Percentiles rank a stretch among this genome's conserved stretches.
Evolutionary conservation across 768 basidiomycete genomes (phyloP).

Genomic region (Gymnopilus junonius): DNA sequence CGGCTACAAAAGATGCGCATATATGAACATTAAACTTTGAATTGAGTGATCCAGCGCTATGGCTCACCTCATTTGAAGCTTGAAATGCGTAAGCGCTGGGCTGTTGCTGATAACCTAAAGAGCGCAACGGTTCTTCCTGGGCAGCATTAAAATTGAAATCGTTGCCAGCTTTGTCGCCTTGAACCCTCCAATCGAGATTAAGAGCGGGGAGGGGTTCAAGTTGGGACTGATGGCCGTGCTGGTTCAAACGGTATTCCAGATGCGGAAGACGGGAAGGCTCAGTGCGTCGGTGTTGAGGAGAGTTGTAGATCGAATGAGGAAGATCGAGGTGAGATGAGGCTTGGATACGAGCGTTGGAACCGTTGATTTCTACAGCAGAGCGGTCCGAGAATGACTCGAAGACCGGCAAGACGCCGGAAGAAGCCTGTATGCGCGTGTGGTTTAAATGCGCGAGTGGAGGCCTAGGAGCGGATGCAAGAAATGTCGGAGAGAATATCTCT

Average conservation of each 20-base stretch:
- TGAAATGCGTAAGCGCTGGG: constrained; percentile 30
- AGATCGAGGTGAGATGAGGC: constrained; percentile 25
- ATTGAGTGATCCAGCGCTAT: constrained; percentile 18
- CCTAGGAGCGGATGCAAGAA: constrained; percentile 21
- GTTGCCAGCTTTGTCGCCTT: constrained; percentile 35
- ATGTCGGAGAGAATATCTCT: constrained; percentile 23
- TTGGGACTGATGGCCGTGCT: constrained; percentile 33
- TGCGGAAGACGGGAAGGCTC: constrained; percentile 30
- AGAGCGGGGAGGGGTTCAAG: constrained; percentile 33
- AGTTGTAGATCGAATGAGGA: constrained; percentile 34
- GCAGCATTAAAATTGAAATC: constrained; percentile 31
- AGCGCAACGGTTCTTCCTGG: constrained; percentile 32
- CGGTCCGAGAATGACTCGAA: constrained; percentile 61
- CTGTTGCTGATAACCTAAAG: constrained; percentile 34
- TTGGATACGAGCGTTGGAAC: constrained; percentile 25
- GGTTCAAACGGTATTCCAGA: constrained; percentile 45
- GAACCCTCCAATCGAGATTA: constrained; percentile 48
- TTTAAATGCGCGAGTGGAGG: constrained; percentile 28
- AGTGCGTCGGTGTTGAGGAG: constrained; percentile 34
- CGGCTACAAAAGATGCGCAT: constrained; percentile 54
- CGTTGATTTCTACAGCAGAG: constrained; percentile 38
- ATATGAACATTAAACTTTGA: constrained; percentile 25
- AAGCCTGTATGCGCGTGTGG: constrained; percentile 24
- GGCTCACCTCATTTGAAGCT: constrained; percentile 55
- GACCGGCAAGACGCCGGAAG: constrained; percentile 32